phyloP scores from a whole-genome alignment of 2,329 filamentous ascomycete species.

The Davidsoniella virescens region DNA sequence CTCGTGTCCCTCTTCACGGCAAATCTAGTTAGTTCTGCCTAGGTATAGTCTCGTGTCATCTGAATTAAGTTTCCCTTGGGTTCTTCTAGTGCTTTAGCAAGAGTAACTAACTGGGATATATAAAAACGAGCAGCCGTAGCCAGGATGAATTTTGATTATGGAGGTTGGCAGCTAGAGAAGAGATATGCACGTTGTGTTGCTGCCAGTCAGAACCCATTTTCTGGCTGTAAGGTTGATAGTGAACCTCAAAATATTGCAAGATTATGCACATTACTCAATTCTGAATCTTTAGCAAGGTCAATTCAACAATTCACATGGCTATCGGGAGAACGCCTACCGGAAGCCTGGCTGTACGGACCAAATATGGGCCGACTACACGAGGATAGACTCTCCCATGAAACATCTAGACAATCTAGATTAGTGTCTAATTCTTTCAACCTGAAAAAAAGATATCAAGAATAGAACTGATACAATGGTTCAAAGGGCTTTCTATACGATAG shows the following conservation, averaged over 20 bases:
- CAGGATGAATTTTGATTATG: not conserved
- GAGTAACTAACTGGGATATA: not conserved
- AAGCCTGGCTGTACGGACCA: too few species aligned
- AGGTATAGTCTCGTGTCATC: too few species aligned
- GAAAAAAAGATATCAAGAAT: too few species aligned
- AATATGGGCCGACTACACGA: too few species aligned
- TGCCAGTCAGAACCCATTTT: not conserved
- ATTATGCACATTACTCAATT: not conserved
- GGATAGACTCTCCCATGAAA: too few species aligned
- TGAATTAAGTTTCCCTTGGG: not conserved
- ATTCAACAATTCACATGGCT: too few species aligned
- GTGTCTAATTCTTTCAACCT: too few species aligned
- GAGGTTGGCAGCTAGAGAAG: not conserved
- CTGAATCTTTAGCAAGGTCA: not conserved
- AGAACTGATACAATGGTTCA: not conserved
- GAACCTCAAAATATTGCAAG: not conserved
- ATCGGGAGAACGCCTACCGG: too few species aligned
- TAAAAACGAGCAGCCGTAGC: not conserved
- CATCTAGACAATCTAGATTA: too few species aligned
- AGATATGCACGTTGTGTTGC: not conserved
- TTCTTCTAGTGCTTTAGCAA: not conserved
- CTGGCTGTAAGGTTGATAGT: not conserved
- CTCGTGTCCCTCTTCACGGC: too few species aligned
- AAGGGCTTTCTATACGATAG: not conserved
- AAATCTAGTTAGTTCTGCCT: too few species aligned